Evolutionary conservation across 352 stramenopile species (phyloP).

Genomic region (Phytophthora sp.): DNA sequence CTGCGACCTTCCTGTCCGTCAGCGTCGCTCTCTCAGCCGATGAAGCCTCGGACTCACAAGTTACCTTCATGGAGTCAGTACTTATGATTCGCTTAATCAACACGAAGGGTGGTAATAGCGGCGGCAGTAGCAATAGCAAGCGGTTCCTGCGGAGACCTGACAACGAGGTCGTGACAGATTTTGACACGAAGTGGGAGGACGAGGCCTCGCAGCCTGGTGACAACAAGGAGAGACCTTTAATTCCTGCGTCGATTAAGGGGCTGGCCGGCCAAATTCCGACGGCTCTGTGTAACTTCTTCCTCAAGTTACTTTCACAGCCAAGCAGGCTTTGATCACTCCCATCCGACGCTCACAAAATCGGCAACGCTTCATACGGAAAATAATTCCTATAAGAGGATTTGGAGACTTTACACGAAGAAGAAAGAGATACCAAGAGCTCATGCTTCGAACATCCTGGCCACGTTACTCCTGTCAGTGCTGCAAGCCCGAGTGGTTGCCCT

Average conservation of each 20-base stretch:
- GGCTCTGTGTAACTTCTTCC: background rate
- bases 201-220: background rate
- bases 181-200: background rate
- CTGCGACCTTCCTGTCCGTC: background rate
- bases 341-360: too few relatives aligned
- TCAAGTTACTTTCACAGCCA: background rate
- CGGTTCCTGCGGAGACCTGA: background rate
- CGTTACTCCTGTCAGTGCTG: too few relatives aligned
- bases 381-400: too few relatives aligned
- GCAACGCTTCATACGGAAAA: too few relatives aligned
- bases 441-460: too few relatives aligned
- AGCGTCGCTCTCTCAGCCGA: background rate
- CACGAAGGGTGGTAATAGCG: background rate
- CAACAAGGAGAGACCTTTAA: background rate
- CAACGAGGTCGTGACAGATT: background rate
- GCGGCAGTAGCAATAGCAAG: background rate
- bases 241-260: background rate
- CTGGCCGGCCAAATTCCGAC: slow-evolving; percentile 3
- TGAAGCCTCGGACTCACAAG: background rate
- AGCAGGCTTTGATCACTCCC: background rate
- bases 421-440: too few relatives aligned
- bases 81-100: slow-evolving; percentile 9
- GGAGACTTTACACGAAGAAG: too few relatives aligned
- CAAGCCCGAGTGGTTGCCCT: too few relatives aligned
- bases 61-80: slow-evolving; percentile 8